These are phyloP conservation scores for Asclepias syriaca DNA, from an alignment of 257 asterid genomes.

Conservation along the genomic window DNA sequence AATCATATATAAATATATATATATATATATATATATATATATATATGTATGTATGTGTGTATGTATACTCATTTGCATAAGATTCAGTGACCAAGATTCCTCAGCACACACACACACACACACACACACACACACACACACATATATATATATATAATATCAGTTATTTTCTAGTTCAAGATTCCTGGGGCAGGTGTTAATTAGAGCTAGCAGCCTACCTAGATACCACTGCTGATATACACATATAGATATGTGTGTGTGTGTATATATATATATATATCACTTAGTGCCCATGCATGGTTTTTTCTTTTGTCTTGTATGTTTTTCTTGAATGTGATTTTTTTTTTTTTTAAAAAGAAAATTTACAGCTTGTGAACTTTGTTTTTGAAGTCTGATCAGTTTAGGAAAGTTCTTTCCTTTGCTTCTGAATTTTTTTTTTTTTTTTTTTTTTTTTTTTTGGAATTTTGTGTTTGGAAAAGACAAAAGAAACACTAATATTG, in stretches of 20 bases:
- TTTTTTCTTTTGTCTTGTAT: not conserved
- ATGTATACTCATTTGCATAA: not conserved
- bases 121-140: too few species aligned
- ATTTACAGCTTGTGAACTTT: too few species aligned
- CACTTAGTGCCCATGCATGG: not conserved
- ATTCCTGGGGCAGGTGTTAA: not conserved
- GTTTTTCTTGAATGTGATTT: too few species aligned
- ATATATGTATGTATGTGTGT: too few species aligned
- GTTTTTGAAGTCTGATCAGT: too few species aligned
- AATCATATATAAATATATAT: not conserved
- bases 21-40: not conserved
- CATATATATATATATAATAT: not conserved
- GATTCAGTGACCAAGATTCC: constrained; percentile 11
- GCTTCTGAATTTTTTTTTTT: not conserved
- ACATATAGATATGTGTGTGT: too few species aligned
- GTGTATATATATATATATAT: too few species aligned
- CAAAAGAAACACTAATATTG: not conserved
- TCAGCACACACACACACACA: too few species aligned
- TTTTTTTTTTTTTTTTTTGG: not conserved
- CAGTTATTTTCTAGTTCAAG: constrained; percentile 1
- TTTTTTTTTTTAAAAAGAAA: too few species aligned
- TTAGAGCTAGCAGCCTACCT: not conserved
- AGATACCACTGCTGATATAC: too few species aligned
- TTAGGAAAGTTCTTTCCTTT: not conserved
- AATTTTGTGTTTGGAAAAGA: not conserved